Evolutionary conservation across 768 basidiomycete species (phyloP), one percentile per base, ranked within the genome.

Genomic region (Cyclocybe aegerita): DNA sequence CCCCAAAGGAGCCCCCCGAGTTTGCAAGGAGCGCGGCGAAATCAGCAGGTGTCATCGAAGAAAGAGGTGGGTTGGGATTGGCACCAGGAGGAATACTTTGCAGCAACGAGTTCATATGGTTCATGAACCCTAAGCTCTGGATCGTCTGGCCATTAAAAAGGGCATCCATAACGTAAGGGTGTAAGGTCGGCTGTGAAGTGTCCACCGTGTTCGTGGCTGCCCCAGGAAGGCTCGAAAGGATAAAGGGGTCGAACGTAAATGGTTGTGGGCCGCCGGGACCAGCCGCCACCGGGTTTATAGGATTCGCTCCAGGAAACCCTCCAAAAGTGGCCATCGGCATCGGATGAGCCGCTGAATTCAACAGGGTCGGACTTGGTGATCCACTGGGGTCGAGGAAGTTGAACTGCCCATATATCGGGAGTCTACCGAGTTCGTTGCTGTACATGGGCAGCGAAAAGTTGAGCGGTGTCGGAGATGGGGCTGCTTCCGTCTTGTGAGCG

Each of bases 381-480:
- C 48, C 50, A 46, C 50, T 49, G 2, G 65, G 59, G 42, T 71
- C 70, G 1, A 62, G 60, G 40, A 72, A 73, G 39, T 64, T 71
- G 52, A 74, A 70, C 51, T 74, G 70, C 3, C 72, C 73, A 51
- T 71, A 72, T 4, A 74, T 61, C 1, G 83, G 84, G 0, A 85
- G 63, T 36, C 79, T 68, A 3, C 82, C 83, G 6, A 85, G 66
- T 48, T 85, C 83, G 40, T 76, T 76, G 58, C 73, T 77, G 57
- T 83, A 79, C 59, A 82, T 73, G 0, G 84, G 83, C 4, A 85
- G 67, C 11, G 71, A 61, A 50, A 70, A 70, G 8, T 48, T 1
- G 61, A 53, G 7, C 56, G 56, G 23, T 57, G 48, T n/a, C 51
- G 55, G 12, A 55, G 59, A 16, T 46, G 41, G 31, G 34, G 14